Conservation (phyloP, 2,329 filamentous ascomycete genomes). For the Neopestalotiopsis clavispora region DNA sequence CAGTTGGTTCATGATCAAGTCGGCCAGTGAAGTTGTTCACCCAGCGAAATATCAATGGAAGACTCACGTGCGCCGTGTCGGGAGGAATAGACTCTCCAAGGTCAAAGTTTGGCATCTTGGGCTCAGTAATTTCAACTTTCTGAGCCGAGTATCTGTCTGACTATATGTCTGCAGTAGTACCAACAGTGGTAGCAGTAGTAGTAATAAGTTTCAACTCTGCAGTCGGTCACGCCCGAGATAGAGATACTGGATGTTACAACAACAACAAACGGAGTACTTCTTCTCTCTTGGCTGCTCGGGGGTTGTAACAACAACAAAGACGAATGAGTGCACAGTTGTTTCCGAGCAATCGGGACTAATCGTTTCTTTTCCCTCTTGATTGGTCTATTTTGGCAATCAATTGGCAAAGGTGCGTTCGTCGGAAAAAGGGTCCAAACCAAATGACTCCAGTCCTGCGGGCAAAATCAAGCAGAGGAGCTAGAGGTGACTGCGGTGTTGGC, state of each 20-base stretch:
- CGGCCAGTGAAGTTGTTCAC: too few species aligned
- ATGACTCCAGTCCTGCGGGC: background rate
- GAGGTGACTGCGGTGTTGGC: background rate
- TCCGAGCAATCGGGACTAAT: background rate
- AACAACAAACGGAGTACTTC: background rate
- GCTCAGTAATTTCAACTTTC: background rate
- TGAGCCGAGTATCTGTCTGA: too few species aligned
- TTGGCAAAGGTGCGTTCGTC: background rate
- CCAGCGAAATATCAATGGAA: background rate
- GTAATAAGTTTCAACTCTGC: too few species aligned
- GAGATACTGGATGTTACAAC: too few species aligned
- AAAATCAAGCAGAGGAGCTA: background rate
- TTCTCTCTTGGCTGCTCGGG: background rate
- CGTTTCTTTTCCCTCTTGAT: background rate
- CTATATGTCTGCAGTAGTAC: too few species aligned
- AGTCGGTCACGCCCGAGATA: too few species aligned
- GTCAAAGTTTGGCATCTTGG: slow-evolving; percentile 49
- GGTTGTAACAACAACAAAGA: background rate
- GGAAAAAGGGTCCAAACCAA: background rate
- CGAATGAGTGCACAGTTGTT: background rate
- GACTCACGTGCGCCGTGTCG: slow-evolving; percentile 77
- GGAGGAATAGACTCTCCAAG: slow-evolving; percentile 77
- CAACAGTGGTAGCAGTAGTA: too few species aligned
- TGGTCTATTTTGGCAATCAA: background rate
- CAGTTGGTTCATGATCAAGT: background rate